Evolutionary conservation across 768 basidiomycete genomes (phyloP), one percentile per base, ranked within the genome.

Genomic region (Lactifluus pinguis): DNA sequence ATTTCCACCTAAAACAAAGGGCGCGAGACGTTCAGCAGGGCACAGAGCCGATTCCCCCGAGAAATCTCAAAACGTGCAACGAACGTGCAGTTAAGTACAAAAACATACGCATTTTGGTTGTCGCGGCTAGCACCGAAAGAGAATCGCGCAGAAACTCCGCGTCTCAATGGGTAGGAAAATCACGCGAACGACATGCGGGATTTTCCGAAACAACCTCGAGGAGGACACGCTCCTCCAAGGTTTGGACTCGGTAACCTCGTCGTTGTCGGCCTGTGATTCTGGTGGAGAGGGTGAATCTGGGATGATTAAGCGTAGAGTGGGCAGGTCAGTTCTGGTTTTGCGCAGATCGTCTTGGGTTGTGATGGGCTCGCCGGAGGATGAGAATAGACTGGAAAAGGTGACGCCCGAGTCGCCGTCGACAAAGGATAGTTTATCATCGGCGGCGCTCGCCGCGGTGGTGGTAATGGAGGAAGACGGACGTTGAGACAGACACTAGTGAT

Each of bases 341-440:
- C 15, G 49, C 47, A 57, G 52, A 10, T 53, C 56, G 0, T 42
- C 45, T 0, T 36, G 44, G 0, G 39, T 25, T 8, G 39, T 53
- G 30, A 53, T 44, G 39, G 5, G 32, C 32, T 57, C 60, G 36
- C 60, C 60, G 9, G 49, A 21, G 6, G 60, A 49, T 29, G 13
- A 32, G 38, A n/a, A 25, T 3, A 61, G 19, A 15, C 36, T 3
- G 32, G 51, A 49, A 30, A 57, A 53, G 51, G 53, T 17, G 21
- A 62, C 49, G 14, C 60, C 60, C 6, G 60, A 57, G 10, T 39
- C 19, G 36, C 50, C 42, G 55, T 61, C 60, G 36, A 45, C 55
- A 11, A 57, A 48, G 6, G 25, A 13, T 10, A 47, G 3, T 25
- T 21, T 25, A 0, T 9, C 48, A 2, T 32, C 10, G 39, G 1